phyloP scores from a whole-genome alignment of 2,329 filamentous ascomycete genomes.

The Emericellopsis cladophorae region DNA sequence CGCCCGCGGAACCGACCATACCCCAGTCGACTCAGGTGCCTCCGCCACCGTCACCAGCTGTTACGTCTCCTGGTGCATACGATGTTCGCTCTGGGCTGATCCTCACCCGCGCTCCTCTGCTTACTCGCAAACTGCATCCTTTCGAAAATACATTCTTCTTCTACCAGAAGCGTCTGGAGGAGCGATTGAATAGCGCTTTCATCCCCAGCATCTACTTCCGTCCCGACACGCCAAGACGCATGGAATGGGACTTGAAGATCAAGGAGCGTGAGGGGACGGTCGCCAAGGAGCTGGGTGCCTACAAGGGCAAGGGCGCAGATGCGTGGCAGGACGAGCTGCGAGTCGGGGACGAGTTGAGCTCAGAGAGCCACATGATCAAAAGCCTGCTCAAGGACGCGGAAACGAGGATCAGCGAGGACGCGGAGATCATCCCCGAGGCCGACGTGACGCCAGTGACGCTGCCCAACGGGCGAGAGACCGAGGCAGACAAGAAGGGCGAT shows the following conservation, averaged over 20 bases:
- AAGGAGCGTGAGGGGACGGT: conserved; percentile 59
- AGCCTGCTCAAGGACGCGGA: conserved; percentile 66
- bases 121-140: conserved; percentile 71
- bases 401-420: conserved; percentile 43
- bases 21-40: conserved; percentile 6
- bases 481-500: conserved; percentile 69
- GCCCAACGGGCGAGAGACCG: conserved; percentile 57
- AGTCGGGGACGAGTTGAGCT: conserved; percentile 56
- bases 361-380: conserved; percentile 52
- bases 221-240: conserved; percentile 67
- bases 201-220: conserved; percentile 92
- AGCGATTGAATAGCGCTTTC: conserved; percentile 79
- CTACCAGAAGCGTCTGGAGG: conserved; percentile 94
- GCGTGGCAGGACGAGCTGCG: conserved; percentile 89
- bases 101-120: conserved; percentile 74
- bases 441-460: conserved; percentile 56
- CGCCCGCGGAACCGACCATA: conserved; percentile 8
- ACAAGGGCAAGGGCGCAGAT: conserved; percentile 55
- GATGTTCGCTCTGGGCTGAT: conserved; percentile 56
- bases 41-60: conserved; percentile 6
- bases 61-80: conserved; percentile 18
- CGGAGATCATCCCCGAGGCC: conserved; percentile 42
- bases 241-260: conserved; percentile 85
- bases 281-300: conserved; percentile 74
- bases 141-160: conserved; percentile 94